Base-by-base conservation (phyloP, 1,139 yeast genomes). In the Trichomonascaceae sp. region DNA sequence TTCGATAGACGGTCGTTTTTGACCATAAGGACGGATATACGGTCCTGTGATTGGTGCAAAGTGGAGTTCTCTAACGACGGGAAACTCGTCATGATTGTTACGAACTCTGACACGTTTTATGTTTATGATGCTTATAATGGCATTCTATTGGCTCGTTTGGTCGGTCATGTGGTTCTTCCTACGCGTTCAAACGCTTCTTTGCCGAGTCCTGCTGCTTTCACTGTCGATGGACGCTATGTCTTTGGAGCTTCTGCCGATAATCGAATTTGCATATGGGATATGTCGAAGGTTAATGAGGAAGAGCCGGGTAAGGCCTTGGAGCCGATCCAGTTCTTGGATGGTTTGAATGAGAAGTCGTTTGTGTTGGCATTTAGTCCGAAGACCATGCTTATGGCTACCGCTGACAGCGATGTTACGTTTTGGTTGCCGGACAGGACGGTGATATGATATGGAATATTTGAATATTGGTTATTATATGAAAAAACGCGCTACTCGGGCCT, bases 11-110 rank as follows among this genome's bases (percentile, higher is more conserved):
- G 68, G 66, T 90, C 76, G 62, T 87, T 77, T 65, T 72, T 70
- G 52, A 71, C 67, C 49, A 76, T 70, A 57, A 70, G 64, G 20
- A 69, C 81, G 8, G 36, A 38, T 7, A 57, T 60, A n/a, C n/a
- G n/a, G n/a, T 46, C 44, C 72, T 47, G 63, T 54, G 57, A 61
- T 8, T 86, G 91, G 87, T 77, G 78, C 44, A 85, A 83, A 61
- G 58, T 90, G 38, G 96, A 90, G 67, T 89, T 91, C 67, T 82
- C 96, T 24, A 90, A 90, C 66, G 86, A 85, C 64, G 95, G 95
- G 32, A 85, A 84, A 64, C 74, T 75, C 57, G 63, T 93, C n/a
- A 71, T 89, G n/a, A 70, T 90, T 1, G 80, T 83, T 1, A 84
- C 95, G 5, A 65, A 79, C 55, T 71, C 78, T 2, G 69, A 70